A percentile compares a stretch with the other conserved stretches of the same genome.
These are phyloP conservation scores for Pseudognaphalium luteoalbum DNA, from an alignment of 129 eudicot genomes.

Conservation along the genomic window DNA sequence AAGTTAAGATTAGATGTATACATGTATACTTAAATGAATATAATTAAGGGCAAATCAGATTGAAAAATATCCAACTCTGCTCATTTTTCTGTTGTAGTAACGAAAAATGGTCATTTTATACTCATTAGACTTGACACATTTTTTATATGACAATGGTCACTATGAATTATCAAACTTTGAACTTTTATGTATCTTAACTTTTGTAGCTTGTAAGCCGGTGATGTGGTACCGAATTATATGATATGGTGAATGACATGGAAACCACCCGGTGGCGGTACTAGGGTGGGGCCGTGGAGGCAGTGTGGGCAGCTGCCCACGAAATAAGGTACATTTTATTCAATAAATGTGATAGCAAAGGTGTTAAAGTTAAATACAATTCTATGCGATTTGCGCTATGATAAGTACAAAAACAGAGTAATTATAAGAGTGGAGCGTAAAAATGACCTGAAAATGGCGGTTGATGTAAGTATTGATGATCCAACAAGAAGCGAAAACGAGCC, in stretches of 20 bases:
- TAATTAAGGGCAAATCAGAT: background rate
- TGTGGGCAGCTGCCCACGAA: background rate
- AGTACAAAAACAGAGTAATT: background rate
- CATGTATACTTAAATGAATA: background rate
- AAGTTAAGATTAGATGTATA: background rate
- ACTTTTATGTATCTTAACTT: too few relatives aligned
- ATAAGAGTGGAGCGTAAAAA: background rate
- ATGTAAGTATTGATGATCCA: constrained; percentile 76
- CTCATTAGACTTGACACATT: too few relatives aligned
- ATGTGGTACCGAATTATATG: too few relatives aligned
- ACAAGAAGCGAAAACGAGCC: constrained; percentile 66
- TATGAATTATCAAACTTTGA: too few relatives aligned
- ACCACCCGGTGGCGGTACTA: background rate
- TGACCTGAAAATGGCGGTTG: constrained; percentile 83
- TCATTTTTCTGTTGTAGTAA: background rate
- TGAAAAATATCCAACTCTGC: too few relatives aligned
- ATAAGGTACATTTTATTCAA: background rate
- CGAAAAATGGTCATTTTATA: too few relatives aligned
- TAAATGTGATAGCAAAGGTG: background rate
- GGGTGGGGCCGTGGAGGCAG: too few relatives aligned
- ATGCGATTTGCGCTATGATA: background rate
- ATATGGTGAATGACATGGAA: background rate
- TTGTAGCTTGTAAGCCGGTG: too few relatives aligned
- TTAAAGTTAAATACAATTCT: too few relatives aligned
- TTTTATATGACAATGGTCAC: too few relatives aligned